These are phyloP conservation scores for Colletotrichum karsti DNA, from an alignment of 2,329 filamentous ascomycete species.

Conservation along the genomic window DNA sequence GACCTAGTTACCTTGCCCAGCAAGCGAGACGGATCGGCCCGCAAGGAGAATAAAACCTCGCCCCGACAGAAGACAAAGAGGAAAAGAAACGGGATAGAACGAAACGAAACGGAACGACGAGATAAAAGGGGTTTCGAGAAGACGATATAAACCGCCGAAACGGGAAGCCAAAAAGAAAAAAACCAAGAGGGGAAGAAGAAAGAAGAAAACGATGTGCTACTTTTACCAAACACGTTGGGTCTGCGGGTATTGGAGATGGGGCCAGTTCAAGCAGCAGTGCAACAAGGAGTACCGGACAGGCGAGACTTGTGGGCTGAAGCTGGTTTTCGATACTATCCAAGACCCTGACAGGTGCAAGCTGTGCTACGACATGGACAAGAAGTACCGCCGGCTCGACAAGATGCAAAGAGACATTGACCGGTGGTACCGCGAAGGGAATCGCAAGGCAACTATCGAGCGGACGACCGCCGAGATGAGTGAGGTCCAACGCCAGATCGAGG, in stretches of 20 bases:
- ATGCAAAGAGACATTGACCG: slow-evolving; percentile 79
- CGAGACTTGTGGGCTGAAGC: slow-evolving; percentile 94
- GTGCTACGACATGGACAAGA: slow-evolving; percentile 90
- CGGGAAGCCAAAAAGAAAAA: background rate
- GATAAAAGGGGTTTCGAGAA: background rate
- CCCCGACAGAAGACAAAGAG: background rate
- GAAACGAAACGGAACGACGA: background rate
- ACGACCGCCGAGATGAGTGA: slow-evolving; percentile 75
- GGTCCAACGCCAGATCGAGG: slow-evolving; percentile 67
- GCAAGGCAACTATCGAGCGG: slow-evolving; percentile 75
- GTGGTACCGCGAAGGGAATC: slow-evolving; percentile 81
- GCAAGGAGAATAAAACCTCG: background rate
- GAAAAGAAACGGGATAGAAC: slow-evolving; percentile 6
- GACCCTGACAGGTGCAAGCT: slow-evolving; percentile 77
- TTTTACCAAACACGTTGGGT: slow-evolving; percentile 88
- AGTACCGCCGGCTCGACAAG: slow-evolving; percentile 77
- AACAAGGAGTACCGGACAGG: slow-evolving; percentile 94
- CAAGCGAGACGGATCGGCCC: slow-evolving; percentile 26
- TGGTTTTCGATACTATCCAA: slow-evolving; percentile 78
- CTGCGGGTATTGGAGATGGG: slow-evolving; percentile 96
- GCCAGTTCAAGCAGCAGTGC: slow-evolving; percentile 91
- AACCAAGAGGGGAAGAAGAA: background rate
- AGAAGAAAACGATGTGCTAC: slow-evolving; percentile 79
- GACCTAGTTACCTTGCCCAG: slow-evolving; percentile 8
- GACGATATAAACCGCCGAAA: background rate